Evolutionary conservation across 257 asterid species (phyloP).

Genomic region (Fraxinus pennsylvanica): DNA sequence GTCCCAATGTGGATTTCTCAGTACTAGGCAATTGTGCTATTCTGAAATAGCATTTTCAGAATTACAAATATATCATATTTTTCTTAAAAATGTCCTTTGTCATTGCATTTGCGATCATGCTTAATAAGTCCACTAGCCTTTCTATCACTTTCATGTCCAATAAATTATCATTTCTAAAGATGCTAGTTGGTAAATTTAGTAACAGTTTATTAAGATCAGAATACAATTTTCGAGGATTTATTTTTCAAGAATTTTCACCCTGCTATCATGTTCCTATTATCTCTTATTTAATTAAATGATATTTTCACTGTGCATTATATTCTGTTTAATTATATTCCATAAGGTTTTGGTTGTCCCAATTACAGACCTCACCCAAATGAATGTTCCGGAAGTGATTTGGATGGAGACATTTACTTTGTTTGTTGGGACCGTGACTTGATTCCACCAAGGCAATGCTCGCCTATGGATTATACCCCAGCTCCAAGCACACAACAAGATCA

Average conservation of each 20-base stretch:
- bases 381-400: slow-evolving; percentile 97
- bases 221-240: not conserved
- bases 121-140: not conserved
- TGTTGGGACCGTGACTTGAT: slow-evolving; percentile 84
- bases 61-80: not conserved
- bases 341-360: slow-evolving; percentile 5
- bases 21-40: not conserved
- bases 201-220: not conserved
- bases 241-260: not conserved
- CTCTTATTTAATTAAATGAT: not conserved
- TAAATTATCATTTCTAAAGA: not conserved
- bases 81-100: not conserved
- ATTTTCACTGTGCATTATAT: not conserved
- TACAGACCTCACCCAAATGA: slow-evolving; percentile 94
- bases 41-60: not conserved
- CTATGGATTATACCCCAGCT: slow-evolving; percentile 80
- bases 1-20: not conserved
- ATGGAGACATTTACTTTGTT: slow-evolving; percentile 91
- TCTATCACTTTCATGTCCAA: not conserved
- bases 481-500: slow-evolving; percentile 56
- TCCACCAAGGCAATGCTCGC: slow-evolving; percentile 45
- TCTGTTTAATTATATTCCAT: not conserved
- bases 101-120: too few species aligned
- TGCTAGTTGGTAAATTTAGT: not conserved
- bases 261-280: not conserved